A percentile compares a stretch with the other conserved stretches of the same genome.
Evolutionary conservation across 148 eudicot genomes (phyloP).

Genomic region (Cornus suecica): DNA sequence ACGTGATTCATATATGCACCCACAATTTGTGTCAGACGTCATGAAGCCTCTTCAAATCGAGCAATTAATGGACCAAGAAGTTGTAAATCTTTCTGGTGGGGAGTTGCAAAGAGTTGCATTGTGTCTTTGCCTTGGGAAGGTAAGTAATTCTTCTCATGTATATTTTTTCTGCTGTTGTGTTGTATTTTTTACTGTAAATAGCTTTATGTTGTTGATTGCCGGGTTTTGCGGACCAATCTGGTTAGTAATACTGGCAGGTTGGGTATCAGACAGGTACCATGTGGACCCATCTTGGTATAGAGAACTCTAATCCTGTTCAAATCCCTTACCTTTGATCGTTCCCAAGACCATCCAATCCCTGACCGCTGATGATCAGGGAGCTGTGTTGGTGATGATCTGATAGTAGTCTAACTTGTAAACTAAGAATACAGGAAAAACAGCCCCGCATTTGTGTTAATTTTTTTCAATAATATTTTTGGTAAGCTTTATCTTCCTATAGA

Average conservation of each 20-base stretch:
- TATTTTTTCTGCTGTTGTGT: too few relatives aligned
- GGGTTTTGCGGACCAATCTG: background rate
- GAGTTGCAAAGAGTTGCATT: conserved; percentile 97
- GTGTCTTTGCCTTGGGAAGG: conserved; percentile 88
- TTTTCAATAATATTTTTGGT: background rate
- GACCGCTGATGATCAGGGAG: too few relatives aligned
- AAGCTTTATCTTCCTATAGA: background rate
- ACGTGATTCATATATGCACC: conserved; percentile 81
- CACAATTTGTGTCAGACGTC: conserved; percentile 87
- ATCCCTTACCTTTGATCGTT: background rate
- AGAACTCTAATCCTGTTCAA: background rate
- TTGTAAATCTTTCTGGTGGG: conserved; percentile 91
- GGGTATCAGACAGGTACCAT: background rate
- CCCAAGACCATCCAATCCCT: background rate
- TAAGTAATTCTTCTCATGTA: conserved; percentile 26
- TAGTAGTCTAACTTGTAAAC: too few relatives aligned
- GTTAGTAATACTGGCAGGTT: background rate
- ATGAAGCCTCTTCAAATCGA: conserved; percentile 96
- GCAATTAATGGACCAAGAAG: conserved; percentile 95
- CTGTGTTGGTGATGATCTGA: background rate
- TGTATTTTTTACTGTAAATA: background rate
- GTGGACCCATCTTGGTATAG: background rate
- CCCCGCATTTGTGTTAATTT: background rate
- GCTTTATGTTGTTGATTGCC: background rate
- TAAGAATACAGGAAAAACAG: background rate